Percentiles rank a stretch among this genome's conserved stretches.
These are phyloP conservation scores for Sclerotinia spermophila DNA, from an alignment of 2,329 filamentous ascomycete species.

Conservation along the genomic window DNA sequence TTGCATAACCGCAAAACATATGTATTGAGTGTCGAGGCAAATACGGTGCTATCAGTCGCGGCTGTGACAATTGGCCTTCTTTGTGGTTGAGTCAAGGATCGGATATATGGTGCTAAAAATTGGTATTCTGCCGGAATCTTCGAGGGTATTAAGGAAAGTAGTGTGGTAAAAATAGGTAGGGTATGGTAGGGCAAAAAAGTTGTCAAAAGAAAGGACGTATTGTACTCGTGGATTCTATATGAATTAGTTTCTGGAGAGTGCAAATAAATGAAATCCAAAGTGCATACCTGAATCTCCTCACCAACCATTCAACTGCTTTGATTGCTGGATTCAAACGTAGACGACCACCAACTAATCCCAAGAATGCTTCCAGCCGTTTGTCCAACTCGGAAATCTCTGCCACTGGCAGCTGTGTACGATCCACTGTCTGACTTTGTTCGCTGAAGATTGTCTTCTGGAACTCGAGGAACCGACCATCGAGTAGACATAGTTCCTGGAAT, in stretches of 20 bases:
- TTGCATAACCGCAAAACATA: slow-evolving; percentile 74
- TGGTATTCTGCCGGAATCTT: slow-evolving; percentile 71
- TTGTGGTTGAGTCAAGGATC: slow-evolving; percentile 70
- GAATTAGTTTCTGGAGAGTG: slow-evolving; percentile 1
- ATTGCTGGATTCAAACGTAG: slow-evolving; percentile 82
- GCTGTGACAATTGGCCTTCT: slow-evolving; percentile 80
- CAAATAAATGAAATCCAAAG: neutral
- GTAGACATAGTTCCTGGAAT: slow-evolving; percentile 83
- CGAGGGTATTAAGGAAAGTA: slow-evolving; percentile 82
- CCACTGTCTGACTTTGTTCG: slow-evolving; percentile 85
- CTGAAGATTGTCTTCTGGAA: slow-evolving; percentile 84
- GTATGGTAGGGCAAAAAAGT: slow-evolving; percentile 93
- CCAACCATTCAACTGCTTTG: slow-evolving; percentile 91
- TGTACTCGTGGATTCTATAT: slow-evolving; percentile 81
- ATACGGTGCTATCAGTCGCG: slow-evolving; percentile 70
- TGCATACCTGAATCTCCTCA: slow-evolving; percentile 78
- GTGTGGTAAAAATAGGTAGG: slow-evolving; percentile 76
- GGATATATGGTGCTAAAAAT: slow-evolving; percentile 83
- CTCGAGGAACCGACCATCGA: slow-evolving; percentile 73
- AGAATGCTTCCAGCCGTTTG: slow-evolving; percentile 72
- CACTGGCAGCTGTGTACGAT: slow-evolving; percentile 78
- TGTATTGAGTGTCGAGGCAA: slow-evolving; percentile 72
- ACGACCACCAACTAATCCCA: slow-evolving; percentile 72
- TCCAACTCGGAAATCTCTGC: slow-evolving; percentile 81
- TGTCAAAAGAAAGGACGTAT: slow-evolving; percentile 71